Percentiles rank a stretch among this genome's conserved stretches.
Evolutionary conservation across 1,284 basidiomycete genomes (phyloP).

Genomic region (Rhodotorula sp.): DNA sequence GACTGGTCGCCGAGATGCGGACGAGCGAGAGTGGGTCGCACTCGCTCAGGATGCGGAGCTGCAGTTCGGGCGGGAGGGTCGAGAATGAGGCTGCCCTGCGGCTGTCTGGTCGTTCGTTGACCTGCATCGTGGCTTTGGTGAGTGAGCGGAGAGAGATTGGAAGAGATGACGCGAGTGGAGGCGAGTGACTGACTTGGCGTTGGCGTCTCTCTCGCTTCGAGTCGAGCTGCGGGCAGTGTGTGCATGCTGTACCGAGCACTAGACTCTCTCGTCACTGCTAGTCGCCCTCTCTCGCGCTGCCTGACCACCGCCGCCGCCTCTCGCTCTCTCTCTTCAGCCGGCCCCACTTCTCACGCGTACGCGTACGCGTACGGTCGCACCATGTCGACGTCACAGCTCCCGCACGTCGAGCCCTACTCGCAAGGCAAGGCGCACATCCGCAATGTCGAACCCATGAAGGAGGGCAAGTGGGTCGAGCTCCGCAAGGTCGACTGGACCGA

Average conservation of each 20-base stretch:
- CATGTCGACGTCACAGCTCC: slow-evolving; percentile 8
- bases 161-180: background rate
- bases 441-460: slow-evolving; percentile 17
- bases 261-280: background rate
- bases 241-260: slow-evolving; percentile 1
- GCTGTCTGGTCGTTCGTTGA: background rate
- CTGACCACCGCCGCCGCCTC: background rate
- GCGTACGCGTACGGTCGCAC: no score
- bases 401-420: slow-evolving; percentile 16
- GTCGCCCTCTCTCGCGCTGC: background rate
- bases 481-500: slow-evolving; percentile 33
- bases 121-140: background rate
- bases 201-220: background rate
- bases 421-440: slow-evolving; percentile 9
- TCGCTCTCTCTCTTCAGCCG: background rate
- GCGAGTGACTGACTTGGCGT: background rate
- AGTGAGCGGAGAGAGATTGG: background rate
- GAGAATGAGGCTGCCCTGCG: background rate
- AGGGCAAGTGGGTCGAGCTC: slow-evolving; percentile 27
- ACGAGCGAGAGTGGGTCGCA: slow-evolving; percentile 27
- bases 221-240: background rate
- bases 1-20: slow-evolving; percentile 11
- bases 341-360: background rate
- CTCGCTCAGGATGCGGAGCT: slow-evolving; percentile 14
- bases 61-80: slow-evolving; percentile 33